Evolutionary conservation across 2,329 filamentous ascomycete species (phyloP).

Genomic region (Pseudogymnoascus sp.): DNA sequence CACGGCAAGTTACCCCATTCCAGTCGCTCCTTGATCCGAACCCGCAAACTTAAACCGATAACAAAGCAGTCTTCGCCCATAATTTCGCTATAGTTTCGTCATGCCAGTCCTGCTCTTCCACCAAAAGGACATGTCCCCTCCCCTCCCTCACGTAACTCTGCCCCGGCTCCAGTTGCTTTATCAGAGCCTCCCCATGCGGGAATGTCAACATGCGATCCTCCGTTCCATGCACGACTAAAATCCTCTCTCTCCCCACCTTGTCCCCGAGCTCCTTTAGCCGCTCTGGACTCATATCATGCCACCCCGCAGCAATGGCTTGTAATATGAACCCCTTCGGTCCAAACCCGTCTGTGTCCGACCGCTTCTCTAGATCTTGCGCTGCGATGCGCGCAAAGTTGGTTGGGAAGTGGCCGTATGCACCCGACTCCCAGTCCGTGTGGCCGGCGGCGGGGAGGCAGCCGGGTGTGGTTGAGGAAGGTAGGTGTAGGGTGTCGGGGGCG

Average conservation of each 20-base stretch:
- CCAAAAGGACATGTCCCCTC: conserved; percentile 65
- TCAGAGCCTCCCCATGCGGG: conserved; percentile 59
- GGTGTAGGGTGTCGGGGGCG: conserved; percentile 46
- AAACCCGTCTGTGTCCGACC: conserved; percentile 51
- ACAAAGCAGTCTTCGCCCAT: conserved; percentile 8
- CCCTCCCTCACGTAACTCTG: conserved; percentile 56
- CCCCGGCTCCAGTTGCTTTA: conserved; percentile 54
- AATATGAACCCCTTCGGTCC: conserved; percentile 60
- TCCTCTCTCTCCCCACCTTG: conserved; percentile 60
- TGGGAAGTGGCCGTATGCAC: conserved; percentile 47
- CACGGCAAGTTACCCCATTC: neutral
- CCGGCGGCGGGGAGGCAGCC: conserved; percentile 27
- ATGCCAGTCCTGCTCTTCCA: conserved; percentile 64
- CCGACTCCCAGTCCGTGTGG: conserved; percentile 8
- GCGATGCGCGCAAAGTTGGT: conserved; percentile 77
- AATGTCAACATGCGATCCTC: conserved; percentile 70
- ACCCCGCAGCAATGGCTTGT: conserved; percentile 69
- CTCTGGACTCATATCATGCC: conserved; percentile 64
- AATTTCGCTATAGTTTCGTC: conserved; percentile 46
- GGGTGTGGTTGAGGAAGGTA: conserved; percentile 40
- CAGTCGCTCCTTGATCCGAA: neutral
- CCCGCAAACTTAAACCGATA: neutral
- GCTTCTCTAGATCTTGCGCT: conserved; percentile 69
- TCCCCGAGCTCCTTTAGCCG: conserved; percentile 61
- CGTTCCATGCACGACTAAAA: conserved; percentile 69